Evolutionary conservation across 2,329 filamentous ascomycete genomes (phyloP).

Genomic region (Ceratocystis colombiana): DNA sequence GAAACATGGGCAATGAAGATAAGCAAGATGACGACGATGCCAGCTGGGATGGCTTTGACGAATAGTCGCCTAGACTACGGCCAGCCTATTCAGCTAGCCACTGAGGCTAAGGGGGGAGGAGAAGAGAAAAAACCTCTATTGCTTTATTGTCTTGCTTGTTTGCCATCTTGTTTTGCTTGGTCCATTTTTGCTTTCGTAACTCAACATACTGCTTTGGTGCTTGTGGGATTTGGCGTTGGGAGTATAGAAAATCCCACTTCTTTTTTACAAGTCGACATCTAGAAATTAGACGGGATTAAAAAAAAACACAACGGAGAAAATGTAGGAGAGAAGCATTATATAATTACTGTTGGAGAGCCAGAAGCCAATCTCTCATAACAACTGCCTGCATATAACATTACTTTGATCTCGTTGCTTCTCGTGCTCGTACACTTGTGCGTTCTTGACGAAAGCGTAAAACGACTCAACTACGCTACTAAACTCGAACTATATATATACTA

Average conservation of each 20-base stretch:
- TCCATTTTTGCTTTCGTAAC: conserved; percentile 15
- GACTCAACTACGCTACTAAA: background rate
- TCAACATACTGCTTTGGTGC: conserved; percentile 17
- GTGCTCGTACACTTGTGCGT: background rate
- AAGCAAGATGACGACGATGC: conserved; percentile 39
- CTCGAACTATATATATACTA: background rate
- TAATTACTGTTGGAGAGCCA: background rate
- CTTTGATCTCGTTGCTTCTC: background rate
- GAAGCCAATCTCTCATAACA: background rate
- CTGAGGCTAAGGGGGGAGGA: background rate
- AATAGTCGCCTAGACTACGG: conserved; percentile 33
- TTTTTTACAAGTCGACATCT: background rate
- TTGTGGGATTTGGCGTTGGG: conserved; percentile 24
- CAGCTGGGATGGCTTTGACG: conserved; percentile 60
- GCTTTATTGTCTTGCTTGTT: conserved; percentile 1
- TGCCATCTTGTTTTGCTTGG: conserved; percentile 14
- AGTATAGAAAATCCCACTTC: conserved; percentile 19
- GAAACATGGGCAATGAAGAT: conserved; percentile 38
- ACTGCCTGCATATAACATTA: conserved; percentile 4
- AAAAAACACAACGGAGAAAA: background rate
- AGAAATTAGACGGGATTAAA: background rate
- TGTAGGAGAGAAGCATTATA: background rate
- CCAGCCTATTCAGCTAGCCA: background rate
- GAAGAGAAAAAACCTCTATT: background rate
- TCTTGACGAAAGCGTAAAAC: too few species aligned